phyloP scores from a whole-genome alignment of 306 rosid genomes.

The Castanea crenata region DNA sequence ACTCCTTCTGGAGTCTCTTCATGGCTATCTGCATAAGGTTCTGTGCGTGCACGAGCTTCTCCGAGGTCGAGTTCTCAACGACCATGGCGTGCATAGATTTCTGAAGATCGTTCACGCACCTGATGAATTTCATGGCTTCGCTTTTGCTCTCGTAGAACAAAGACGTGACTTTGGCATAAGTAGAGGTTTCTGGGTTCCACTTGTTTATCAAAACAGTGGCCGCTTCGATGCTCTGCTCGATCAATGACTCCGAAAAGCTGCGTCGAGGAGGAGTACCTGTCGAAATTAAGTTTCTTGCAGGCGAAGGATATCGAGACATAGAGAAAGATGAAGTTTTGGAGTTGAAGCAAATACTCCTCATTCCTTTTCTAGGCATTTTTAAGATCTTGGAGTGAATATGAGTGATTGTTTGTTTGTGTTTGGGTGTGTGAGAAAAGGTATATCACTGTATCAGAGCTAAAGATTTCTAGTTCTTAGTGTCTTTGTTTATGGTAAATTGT shows the following conservation, averaged over 20 bases:
- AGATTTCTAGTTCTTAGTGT: no score
- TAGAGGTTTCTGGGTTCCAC: slow-evolving; percentile 62
- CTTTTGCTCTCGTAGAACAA: slow-evolving; percentile 52
- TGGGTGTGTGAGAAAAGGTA: not conserved
- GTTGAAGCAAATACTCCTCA: slow-evolving; percentile 50
- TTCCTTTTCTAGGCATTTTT: slow-evolving; percentile 48
- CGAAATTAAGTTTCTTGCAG: slow-evolving; percentile 20
- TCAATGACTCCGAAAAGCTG: slow-evolving; percentile 27
- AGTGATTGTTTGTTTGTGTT: not conserved
- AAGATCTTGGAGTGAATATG: not conserved
- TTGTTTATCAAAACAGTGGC: slow-evolving; percentile 48
- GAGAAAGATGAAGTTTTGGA: slow-evolving; percentile 40
- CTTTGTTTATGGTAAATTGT: no score
- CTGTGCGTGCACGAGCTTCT: slow-evolving; percentile 43
- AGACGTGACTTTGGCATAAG: slow-evolving; percentile 62
- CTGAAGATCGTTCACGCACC: slow-evolving; percentile 55
- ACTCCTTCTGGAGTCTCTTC: slow-evolving; percentile 71
- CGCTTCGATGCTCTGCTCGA: slow-evolving; percentile 32
- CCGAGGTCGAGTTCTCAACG: slow-evolving; percentile 34
- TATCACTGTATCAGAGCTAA: not conserved
- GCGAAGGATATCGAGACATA: slow-evolving; percentile 20
- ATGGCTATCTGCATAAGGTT: slow-evolving; percentile 64
- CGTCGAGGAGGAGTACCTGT: slow-evolving; percentile 17
- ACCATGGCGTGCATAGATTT: slow-evolving; percentile 57
- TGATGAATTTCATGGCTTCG: slow-evolving; percentile 57